These are phyloP conservation scores for Podospora anserina DNA, from an alignment of 495 filamentous ascomycete species.

Conservation along the genomic window DNA sequence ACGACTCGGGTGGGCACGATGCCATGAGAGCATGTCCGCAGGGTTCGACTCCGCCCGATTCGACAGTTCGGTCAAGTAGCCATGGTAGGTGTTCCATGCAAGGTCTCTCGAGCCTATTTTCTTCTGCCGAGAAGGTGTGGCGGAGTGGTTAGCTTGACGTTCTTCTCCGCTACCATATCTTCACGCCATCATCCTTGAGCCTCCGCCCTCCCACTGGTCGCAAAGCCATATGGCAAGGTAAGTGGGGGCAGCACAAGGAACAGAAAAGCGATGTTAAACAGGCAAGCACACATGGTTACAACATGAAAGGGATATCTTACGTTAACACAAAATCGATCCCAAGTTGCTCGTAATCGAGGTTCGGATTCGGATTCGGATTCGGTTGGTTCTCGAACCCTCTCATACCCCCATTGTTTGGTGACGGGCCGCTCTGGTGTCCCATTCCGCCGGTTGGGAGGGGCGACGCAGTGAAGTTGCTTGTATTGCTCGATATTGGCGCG, in stretches of 20 bases:
- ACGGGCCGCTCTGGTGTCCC: slow-evolving; percentile 28
- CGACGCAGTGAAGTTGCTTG: slow-evolving; percentile 27
- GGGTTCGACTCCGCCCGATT: slow-evolving; percentile 47
- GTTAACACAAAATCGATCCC: slow-evolving; percentile 95
- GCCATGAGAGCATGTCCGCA: slow-evolving; percentile 88
- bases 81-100: slow-evolving; percentile 94
- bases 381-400: slow-evolving; percentile 18
- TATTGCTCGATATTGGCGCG: slow-evolving; percentile 36
- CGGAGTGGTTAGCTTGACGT: slow-evolving; percentile 22
- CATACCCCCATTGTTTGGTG: slow-evolving; percentile 22
- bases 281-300: slow-evolving; percentile 61
- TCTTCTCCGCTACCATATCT: background rate
- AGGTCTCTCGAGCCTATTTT: slow-evolving; percentile 78
- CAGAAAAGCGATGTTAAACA: background rate
- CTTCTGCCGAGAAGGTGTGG: slow-evolving; percentile 14
- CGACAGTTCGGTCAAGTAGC: slow-evolving; percentile 58
- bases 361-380: slow-evolving; percentile 43
- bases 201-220: background rate
- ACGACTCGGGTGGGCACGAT: slow-evolving; percentile 69
- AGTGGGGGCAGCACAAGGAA: slow-evolving; percentile 18
- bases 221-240: background rate
- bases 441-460: slow-evolving; percentile 33
- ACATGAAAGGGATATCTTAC: slow-evolving; percentile 66
- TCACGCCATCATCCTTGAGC: background rate
- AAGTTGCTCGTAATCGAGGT: slow-evolving; percentile 77